A percentile compares a stretch with the other conserved stretches of the same genome.
Conservation (phyloP, 202 grass and related monocot species). For the Dendrocalamus latiflorus region DNA sequence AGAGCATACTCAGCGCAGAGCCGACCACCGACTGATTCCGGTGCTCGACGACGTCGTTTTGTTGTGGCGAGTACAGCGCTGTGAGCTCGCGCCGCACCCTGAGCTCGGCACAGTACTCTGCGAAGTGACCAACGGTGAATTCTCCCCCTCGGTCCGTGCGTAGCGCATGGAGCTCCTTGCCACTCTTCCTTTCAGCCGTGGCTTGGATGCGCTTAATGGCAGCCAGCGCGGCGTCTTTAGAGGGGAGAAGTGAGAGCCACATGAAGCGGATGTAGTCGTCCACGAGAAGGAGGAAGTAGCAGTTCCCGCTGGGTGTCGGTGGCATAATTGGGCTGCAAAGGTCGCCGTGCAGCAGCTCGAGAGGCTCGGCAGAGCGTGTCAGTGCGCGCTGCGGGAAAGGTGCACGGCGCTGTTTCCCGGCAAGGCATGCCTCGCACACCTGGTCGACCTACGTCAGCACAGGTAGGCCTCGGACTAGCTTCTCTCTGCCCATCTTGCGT, state of each 20-base stretch:
- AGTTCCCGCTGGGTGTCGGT: no score
- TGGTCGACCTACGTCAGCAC: no score
- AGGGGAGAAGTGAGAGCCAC: background rate
- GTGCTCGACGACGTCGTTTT: background rate
- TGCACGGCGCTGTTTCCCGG: no score
- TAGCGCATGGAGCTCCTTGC: background rate
- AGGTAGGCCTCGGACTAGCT: no score
- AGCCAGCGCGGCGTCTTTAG: background rate
- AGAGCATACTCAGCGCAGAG: fast-evolving
- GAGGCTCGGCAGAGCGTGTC: no score
- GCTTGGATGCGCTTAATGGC: background rate
- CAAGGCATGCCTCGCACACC: no score
- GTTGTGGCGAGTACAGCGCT: background rate
- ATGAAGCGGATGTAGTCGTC: background rate
- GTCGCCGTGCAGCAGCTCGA: no score
- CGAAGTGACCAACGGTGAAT: background rate
- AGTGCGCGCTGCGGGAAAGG: no score
- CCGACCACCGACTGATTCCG: background rate
- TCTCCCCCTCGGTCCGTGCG: background rate
- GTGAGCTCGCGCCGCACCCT: background rate
- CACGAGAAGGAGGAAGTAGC: background rate
- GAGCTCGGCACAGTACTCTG: background rate
- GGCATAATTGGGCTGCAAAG: background rate
- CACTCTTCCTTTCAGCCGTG: background rate
- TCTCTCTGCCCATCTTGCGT: no score